Percentiles rank a stretch among this genome's conserved stretches.
These are phyloP conservation scores for Yarrowia sp. DNA, from an alignment of 805 yeast genomes.

Conservation along the genomic window DNA sequence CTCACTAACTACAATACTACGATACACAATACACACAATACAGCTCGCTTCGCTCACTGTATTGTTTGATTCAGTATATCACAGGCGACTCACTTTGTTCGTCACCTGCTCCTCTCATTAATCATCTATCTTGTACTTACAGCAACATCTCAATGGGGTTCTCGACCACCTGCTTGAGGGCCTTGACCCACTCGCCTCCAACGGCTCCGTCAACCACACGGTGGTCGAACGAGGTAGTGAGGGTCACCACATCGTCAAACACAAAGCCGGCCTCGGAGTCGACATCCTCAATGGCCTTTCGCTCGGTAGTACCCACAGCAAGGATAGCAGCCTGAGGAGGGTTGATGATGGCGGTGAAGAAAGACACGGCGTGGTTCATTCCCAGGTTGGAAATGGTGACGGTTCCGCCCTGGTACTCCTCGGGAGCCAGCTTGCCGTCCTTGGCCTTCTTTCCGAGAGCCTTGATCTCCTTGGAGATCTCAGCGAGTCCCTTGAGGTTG, in stretches of 20 bases:
- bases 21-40: too few relatives aligned
- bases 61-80: too few relatives aligned
- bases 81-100: too few relatives aligned
- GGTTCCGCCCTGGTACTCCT: conserved; percentile 99
- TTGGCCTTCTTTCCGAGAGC: conserved; percentile 96
- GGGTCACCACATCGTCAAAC: conserved; percentile 84
- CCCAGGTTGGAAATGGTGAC: conserved; percentile 98
- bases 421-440: conserved; percentile 87
- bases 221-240: conserved; percentile 98
- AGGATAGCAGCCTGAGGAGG: conserved; percentile 95
- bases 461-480: conserved; percentile 81
- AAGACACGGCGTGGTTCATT: conserved; percentile 90
- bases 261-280: conserved; percentile 88
- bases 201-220: conserved; percentile 96
- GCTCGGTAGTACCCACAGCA: conserved; percentile 91
- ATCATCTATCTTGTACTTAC: conserved; percentile 42
- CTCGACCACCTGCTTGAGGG: conserved; percentile 85
- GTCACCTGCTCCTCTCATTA: neutral
- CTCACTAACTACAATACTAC: neutral
- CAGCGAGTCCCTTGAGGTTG: conserved; percentile 77
- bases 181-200: conserved; percentile 96
- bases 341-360: conserved; percentile 95
- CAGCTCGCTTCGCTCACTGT: too few relatives aligned
- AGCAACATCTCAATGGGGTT: conserved; percentile 92
- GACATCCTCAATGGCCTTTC: conserved; percentile 89